A percentile compares a stretch with the other conserved stretches of the same genome.
Conservation (phyloP, 148 eudicot species). For the Chenopodium album region DNA sequence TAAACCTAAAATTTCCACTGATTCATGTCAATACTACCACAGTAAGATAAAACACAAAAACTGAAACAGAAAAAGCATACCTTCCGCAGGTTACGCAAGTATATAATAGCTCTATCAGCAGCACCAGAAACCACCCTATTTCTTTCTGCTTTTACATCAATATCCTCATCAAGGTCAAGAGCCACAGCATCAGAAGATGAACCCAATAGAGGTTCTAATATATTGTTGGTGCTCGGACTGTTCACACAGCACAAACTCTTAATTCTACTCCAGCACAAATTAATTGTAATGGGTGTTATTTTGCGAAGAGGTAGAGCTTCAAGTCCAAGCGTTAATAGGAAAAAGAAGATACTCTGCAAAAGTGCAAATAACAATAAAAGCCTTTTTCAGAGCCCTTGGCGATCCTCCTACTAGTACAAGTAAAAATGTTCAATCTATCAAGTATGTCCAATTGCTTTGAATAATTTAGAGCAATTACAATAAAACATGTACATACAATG, state of each 20-base stretch:
- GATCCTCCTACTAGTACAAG: neutral
- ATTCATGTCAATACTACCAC: constrained; percentile 3
- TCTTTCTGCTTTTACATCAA: constrained; percentile 81
- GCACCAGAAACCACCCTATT: constrained; percentile 81
- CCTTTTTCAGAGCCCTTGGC: neutral
- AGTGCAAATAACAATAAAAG: constrained; percentile 19
- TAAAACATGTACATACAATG: too few relatives aligned
- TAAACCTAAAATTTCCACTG: constrained; percentile 54
- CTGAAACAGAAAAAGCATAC: constrained; percentile 28
- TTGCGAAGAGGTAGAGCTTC: constrained; percentile 64
- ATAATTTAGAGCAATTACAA: too few relatives aligned
- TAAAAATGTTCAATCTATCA: neutral
- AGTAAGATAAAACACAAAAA: neutral
- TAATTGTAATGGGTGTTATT: constrained; percentile 28
- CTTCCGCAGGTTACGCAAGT: constrained; percentile 85
- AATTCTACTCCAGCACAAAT: constrained; percentile 41
- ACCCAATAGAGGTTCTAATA: constrained; percentile 66
- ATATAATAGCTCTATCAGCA: constrained; percentile 67
- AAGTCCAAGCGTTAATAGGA: constrained; percentile 72
- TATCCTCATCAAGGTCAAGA: constrained; percentile 62
- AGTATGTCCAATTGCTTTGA: neutral
- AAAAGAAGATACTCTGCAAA: constrained; percentile 71
- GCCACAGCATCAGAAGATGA: constrained; percentile 43
- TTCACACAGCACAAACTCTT: constrained; percentile 27
- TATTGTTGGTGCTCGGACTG: constrained; percentile 32